A percentile compares a stretch with the other conserved stretches of the same genome.
These are phyloP conservation scores for Beverwykella pulmonaria DNA, from an alignment of 495 filamentous ascomycete genomes.

Conservation along the genomic window DNA sequence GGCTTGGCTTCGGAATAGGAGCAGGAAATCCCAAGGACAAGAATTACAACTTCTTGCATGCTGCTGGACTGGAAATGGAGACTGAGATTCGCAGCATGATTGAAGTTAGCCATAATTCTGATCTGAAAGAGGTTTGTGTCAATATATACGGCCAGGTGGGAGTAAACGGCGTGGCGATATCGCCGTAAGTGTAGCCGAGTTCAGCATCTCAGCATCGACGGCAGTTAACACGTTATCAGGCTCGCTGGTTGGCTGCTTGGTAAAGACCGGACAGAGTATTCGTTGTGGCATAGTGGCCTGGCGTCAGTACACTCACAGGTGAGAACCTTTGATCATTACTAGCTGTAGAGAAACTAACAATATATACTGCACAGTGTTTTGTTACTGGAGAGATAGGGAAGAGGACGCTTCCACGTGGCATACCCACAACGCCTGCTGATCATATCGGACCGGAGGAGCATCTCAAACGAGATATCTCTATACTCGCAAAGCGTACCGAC, in stretches of 20 bases:
- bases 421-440: neutral
- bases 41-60: neutral
- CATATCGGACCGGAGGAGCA: no score
- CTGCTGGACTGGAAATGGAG: slow-evolving; percentile 1
- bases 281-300: slow-evolving; percentile 3
- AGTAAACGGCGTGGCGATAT: slow-evolving; percentile 3
- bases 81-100: slow-evolving; percentile 5
- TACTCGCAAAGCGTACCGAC: neutral
- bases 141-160: slow-evolving; percentile 3
- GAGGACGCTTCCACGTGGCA: neutral
- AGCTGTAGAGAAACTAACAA: neutral
- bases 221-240: neutral
- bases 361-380: slow-evolving; percentile 1
- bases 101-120: neutral
- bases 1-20: slow-evolving; percentile 1
- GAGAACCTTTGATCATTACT: neutral
- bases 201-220: neutral
- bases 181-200: neutral
- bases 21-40: neutral
- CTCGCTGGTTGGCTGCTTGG: slow-evolving; percentile 1
- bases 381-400: slow-evolving; percentile 5
- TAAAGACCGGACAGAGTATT: slow-evolving; percentile 1
- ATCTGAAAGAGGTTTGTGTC: slow-evolving; percentile 8
- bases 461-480: no score
- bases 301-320: neutral